Percentiles rank a stretch among this genome's conserved stretches.
Conservation (phyloP, 176 grass and related monocot genomes). For the Rhipidocladum racemiflorum region DNA sequence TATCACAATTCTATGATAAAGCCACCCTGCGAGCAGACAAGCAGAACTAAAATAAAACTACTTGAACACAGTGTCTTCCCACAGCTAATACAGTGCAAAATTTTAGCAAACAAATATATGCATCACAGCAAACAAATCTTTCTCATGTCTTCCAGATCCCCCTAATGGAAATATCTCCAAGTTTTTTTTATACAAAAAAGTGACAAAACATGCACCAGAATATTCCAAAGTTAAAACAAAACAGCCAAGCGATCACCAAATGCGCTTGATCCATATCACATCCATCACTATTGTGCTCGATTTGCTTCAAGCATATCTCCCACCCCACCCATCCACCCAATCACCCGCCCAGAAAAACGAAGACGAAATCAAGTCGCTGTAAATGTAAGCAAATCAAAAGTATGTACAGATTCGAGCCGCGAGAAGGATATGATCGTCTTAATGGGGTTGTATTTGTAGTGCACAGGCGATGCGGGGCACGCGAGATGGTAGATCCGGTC, state of each 20-base stretch:
- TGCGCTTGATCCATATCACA: slow-evolving; percentile 11
- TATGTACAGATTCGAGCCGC: no score
- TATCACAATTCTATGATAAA: not conserved
- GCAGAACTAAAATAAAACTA: not conserved
- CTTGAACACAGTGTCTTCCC: not conserved
- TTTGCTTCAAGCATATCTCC: slow-evolving; percentile 7
- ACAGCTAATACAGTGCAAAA: not conserved
- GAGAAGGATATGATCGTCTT: no score
- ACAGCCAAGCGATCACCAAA: not conserved
- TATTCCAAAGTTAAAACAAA: not conserved
- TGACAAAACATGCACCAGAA: not conserved
- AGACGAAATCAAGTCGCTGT: no score
- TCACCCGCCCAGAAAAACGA: not conserved
- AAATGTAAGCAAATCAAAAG: no score
- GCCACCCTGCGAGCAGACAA: not conserved
- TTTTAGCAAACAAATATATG: not conserved
- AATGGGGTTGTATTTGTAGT: no score
- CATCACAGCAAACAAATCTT: not conserved
- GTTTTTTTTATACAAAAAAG: not conserved
- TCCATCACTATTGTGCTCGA: not conserved
- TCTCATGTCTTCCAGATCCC: not conserved
- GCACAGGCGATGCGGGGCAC: no score
- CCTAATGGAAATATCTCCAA: not conserved
- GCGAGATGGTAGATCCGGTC: no score
- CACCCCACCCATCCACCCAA: slow-evolving; percentile 4